phyloP scores from a whole-genome alignment of 352 stramenopile species.

The Globisporangium rhizosaccharum region DNA sequence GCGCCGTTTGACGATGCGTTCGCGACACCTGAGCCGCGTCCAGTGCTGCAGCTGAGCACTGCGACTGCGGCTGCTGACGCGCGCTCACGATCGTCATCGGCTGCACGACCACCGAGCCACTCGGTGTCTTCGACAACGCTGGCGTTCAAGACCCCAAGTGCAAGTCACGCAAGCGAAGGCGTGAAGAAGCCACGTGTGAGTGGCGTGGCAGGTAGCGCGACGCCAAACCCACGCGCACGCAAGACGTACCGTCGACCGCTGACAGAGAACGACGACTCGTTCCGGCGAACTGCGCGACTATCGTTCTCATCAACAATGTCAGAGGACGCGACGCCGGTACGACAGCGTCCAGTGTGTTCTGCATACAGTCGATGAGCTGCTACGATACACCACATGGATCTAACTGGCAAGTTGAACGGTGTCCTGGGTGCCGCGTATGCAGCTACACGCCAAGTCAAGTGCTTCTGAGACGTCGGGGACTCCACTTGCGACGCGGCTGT shows the following conservation, averaged over 20 bases:
- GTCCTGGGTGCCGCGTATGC: not conserved
- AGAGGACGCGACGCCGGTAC: conserved; percentile 53
- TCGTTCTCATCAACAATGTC: conserved; percentile 53
- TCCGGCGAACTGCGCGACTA: conserved; percentile 38
- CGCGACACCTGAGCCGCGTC: conserved; percentile 25
- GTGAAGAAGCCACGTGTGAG: conserved; percentile 56
- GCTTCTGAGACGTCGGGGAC: not conserved
- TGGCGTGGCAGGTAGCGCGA: conserved; percentile 20
- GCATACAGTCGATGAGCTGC: too few relatives aligned
- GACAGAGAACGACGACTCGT: conserved; percentile 51
- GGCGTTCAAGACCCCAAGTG: conserved; percentile 31
- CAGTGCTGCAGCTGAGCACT: conserved; percentile 20
- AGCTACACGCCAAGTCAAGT: conserved; percentile 2
- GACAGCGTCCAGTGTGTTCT: not conserved
- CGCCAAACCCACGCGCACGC: conserved; percentile 28
- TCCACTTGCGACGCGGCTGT: conserved; percentile 14
- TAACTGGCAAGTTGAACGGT: too few relatives aligned
- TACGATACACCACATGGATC: too few relatives aligned
- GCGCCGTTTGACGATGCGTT: conserved; percentile 20
- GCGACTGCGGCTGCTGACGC: conserved; percentile 3
- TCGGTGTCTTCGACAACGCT: conserved; percentile 5
- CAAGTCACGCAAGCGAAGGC: conserved; percentile 22
- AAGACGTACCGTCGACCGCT: conserved; percentile 49
- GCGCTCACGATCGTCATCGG: not conserved
- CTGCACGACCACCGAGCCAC: conserved; percentile 10